Percentiles rank a stretch among this genome's conserved stretches.
These are phyloP conservation scores for Phytophthora constricta DNA, from an alignment of 352 stramenopile species.

Conservation along the genomic window DNA sequence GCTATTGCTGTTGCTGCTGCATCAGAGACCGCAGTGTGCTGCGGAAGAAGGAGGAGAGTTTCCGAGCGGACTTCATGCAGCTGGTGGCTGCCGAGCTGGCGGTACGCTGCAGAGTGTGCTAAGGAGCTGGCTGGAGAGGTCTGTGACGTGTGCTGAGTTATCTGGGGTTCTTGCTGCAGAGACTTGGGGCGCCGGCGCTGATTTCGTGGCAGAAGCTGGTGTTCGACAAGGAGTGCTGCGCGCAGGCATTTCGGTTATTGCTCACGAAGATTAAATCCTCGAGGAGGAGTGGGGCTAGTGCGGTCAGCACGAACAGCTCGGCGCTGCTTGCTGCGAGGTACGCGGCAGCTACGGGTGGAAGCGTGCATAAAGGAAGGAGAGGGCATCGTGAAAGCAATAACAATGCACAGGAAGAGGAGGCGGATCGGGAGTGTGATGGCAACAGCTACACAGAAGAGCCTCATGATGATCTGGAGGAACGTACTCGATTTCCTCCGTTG, in stretches of 20 bases:
- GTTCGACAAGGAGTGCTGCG: conserved; percentile 72
- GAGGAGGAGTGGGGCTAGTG: conserved; percentile 24
- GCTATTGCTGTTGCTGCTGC: background rate
- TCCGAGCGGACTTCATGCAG: conserved; percentile 67
- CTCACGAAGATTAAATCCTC: conserved; percentile 71
- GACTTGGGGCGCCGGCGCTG: conserved; percentile 57
- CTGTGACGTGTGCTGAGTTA: background rate
- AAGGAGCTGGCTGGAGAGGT: too few relatives aligned
- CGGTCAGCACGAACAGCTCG: conserved; percentile 28
- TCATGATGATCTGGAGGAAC: background rate
- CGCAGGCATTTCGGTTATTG: conserved; percentile 60
- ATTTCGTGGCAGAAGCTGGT: conserved; percentile 73
- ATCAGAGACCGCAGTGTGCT: conserved; percentile 46
- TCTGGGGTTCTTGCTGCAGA: conserved; percentile 31
- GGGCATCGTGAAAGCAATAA: conserved; percentile 11
- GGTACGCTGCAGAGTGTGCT: too few relatives aligned
- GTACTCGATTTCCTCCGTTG: conserved; percentile 21
- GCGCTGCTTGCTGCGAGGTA: conserved; percentile 28
- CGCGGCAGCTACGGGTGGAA: background rate
- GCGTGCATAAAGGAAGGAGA: background rate
- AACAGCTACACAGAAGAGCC: background rate
- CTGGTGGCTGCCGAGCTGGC: conserved; percentile 53
- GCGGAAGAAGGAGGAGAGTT: conserved; percentile 65
- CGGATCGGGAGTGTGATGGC: conserved; percentile 12
- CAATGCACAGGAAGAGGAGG: conserved; percentile 20